These are phyloP conservation scores for Discostella stelligera DNA, from an alignment of 352 stramenopile genomes.

Conservation along the genomic window DNA sequence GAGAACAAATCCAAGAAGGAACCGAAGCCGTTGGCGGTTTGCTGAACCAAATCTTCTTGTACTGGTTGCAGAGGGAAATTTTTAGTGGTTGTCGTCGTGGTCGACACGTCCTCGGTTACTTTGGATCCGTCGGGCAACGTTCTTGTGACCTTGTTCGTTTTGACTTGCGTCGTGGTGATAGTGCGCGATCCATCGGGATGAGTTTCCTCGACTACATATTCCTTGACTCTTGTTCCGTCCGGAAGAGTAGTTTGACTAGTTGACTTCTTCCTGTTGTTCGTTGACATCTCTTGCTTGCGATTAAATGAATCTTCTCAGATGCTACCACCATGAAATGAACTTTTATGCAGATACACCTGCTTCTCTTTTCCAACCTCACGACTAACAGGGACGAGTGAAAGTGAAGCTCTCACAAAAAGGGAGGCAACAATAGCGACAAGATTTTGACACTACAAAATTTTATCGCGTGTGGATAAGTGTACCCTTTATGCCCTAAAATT, in stretches of 20 bases:
- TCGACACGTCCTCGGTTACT: conserved; percentile 7
- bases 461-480: not conserved
- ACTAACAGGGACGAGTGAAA: not conserved
- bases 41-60: not conserved
- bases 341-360: not conserved
- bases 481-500: not conserved
- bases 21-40: conserved; percentile 1
- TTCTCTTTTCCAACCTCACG: not conserved
- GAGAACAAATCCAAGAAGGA: conserved; percentile 6
- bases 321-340: not conserved
- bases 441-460: not conserved
- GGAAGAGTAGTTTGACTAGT: conserved; percentile 5
- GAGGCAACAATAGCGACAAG: not conserved
- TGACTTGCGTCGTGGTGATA: conserved; percentile 17
- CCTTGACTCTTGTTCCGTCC: conserved; percentile 16
- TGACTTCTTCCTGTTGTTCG: conserved; percentile 15
- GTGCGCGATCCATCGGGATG: conserved; percentile 12
- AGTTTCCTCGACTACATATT: conserved; percentile 23
- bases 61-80: not conserved
- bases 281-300: not conserved
- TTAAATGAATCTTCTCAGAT: not conserved
- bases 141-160: conserved; percentile 1
- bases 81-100: conserved; percentile 9
- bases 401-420: not conserved
- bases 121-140: conserved; percentile 11